Percentiles rank a stretch among this genome's conserved stretches.
Conservation (phyloP, 2,329 filamentous ascomycete genomes). For the Zasmidium angulare region DNA sequence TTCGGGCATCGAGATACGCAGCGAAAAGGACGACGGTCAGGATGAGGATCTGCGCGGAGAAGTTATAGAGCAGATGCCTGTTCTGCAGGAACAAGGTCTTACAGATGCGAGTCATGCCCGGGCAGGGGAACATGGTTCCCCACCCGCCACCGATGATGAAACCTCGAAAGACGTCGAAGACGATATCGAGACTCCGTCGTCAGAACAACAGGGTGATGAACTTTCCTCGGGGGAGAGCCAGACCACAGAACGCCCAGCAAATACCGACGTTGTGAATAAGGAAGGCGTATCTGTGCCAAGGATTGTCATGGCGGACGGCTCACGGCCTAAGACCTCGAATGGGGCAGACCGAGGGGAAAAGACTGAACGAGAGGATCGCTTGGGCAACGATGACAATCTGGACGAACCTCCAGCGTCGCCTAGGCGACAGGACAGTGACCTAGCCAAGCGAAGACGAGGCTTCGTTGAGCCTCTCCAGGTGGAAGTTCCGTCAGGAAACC, state of each 20-base stretch:
- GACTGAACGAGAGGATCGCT: background rate
- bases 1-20: conserved; percentile 56
- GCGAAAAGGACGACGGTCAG: background rate
- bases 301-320: conserved; percentile 24
- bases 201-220: conserved; percentile 7
- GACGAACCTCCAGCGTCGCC: conserved; percentile 2
- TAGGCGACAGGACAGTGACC: conserved; percentile 23
- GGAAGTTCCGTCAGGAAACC: conserved; percentile 39
- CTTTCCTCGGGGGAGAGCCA: conserved; percentile 13
- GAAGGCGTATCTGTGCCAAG: conserved; percentile 7
- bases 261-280: conserved; percentile 9
- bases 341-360: background rate
- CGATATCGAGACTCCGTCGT: background rate
- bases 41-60: background rate
- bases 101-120: background rate
- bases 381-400: background rate
- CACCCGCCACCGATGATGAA: background rate
- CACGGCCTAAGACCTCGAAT: conserved; percentile 15
- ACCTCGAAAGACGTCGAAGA: background rate
- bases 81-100: background rate
- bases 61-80: background rate
- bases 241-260: conserved; percentile 12
- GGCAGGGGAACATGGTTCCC: background rate
- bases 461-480: conserved; percentile 42
- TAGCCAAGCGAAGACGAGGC: conserved; percentile 41